Conservation (phyloP, 2,329 filamentous ascomycete species). For the Xylaria sp. region DNA sequence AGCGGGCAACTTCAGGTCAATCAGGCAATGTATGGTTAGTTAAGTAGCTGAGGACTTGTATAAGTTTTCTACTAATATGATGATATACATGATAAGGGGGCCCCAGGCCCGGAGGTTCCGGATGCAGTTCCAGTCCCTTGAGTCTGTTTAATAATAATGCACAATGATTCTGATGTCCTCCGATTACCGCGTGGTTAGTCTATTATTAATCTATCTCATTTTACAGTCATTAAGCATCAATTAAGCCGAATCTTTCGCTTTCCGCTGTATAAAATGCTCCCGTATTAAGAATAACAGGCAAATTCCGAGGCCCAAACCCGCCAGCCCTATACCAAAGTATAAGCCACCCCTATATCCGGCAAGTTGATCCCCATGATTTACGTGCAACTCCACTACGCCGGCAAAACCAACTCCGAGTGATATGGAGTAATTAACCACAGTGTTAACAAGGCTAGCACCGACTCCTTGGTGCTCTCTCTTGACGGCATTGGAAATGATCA, state of each 20-base stretch:
- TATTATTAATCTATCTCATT: conserved; percentile 6
- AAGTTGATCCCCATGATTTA: conserved; percentile 42
- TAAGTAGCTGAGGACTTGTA: no score
- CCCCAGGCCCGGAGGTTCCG: no score
- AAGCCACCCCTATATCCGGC: conserved; percentile 42
- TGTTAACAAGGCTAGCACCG: conserved; percentile 60
- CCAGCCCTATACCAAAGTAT: conserved; percentile 44
- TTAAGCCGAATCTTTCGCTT: not conserved
- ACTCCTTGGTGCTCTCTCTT: conserved; percentile 48
- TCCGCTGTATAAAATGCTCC: conserved; percentile 27
- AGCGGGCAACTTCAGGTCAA: no score
- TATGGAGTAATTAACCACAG: conserved; percentile 67
- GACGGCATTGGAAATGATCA: conserved; percentile 59
- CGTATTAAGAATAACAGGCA: conserved; percentile 40
- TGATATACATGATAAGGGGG: no score
- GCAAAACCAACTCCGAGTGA: conserved; percentile 64
- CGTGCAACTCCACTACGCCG: conserved; percentile 52
- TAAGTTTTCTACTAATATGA: no score
- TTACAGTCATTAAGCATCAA: not conserved
- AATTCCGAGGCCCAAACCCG: conserved; percentile 37
- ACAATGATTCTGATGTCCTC: not conserved
- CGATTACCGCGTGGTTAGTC: not conserved
- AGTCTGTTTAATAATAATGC: no score
- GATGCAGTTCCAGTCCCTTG: no score
- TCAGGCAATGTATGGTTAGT: no score